These are phyloP conservation scores for Xylaria sp. DNA, from an alignment of 2,329 filamentous ascomycete species.

Conservation along the genomic window DNA sequence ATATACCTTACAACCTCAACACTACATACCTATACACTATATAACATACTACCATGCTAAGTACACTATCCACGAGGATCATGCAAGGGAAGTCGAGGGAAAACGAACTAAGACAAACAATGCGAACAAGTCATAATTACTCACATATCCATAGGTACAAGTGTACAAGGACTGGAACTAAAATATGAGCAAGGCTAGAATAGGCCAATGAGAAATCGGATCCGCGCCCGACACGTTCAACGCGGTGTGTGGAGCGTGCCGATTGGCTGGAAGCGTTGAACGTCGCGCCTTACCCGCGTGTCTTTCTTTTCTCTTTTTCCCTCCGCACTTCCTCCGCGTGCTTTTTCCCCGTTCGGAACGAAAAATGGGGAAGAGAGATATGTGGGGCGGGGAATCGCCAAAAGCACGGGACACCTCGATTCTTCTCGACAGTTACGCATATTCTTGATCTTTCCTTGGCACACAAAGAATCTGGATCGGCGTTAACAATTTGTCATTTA, in stretches of 20 bases:
- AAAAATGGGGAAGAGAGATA: background rate
- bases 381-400: background rate
- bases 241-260: slow-evolving; percentile 37
- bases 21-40: background rate
- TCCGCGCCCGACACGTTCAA: slow-evolving; percentile 29
- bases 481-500: slow-evolving; percentile 1
- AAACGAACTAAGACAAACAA: background rate
- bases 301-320: background rate
- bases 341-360: slow-evolving; percentile 18
- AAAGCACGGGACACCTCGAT: slow-evolving; percentile 11
- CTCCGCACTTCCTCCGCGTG: slow-evolving; percentile 15
- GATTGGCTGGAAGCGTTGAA: slow-evolving; percentile 34
- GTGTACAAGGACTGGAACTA: background rate
- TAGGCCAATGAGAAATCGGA: slow-evolving; percentile 24
- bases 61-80: background rate
- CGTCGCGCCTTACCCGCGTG: slow-evolving; percentile 31
- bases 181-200: background rate
- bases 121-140: slow-evolving; percentile 19
- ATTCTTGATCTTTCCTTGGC: background rate
- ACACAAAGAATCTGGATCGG: background rate
- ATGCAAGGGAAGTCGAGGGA: slow-evolving; percentile 12
- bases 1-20: background rate
- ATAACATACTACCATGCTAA: background rate
- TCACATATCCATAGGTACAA: background rate
- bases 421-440: background rate